Percentiles rank a stretch among this genome's conserved stretches.
Conservation (phyloP, 192 early-diverging fungal genomes). For the Podila clonocystis region DNA sequence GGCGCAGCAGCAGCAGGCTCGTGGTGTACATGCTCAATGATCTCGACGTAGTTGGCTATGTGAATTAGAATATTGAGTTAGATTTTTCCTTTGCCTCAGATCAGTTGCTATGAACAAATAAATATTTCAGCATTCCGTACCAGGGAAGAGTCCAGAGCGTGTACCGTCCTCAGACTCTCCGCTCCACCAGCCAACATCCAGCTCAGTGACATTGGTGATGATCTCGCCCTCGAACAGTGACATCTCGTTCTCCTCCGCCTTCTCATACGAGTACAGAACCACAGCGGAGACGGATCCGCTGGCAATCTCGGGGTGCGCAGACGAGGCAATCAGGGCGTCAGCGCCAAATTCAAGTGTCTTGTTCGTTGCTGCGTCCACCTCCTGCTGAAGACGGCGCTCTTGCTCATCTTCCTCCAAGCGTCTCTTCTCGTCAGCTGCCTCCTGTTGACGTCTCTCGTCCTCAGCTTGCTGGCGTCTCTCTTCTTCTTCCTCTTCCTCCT, state of each 20-base stretch:
- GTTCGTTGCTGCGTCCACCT: constrained; percentile 3
- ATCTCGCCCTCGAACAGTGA: constrained; percentile 83
- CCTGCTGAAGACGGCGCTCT: constrained; percentile 10
- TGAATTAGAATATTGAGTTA: too few species aligned
- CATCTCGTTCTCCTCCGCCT: constrained; percentile 88
- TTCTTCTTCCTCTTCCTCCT: constrained; percentile 35
- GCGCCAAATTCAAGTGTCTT: constrained; percentile 24
- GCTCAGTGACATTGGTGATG: constrained; percentile 78
- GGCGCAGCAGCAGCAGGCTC: constrained; percentile 2
- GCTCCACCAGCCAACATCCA: constrained; percentile 95
- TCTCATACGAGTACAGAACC: constrained; percentile 84
- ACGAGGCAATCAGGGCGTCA: constrained; percentile 20
- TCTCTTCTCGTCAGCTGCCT: constrained; percentile 20
- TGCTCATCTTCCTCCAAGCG: constrained; percentile 28
- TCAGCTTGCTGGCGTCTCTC: constrained; percentile 45
- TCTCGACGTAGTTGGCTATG: constrained; percentile 67
- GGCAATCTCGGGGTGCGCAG: constrained; percentile 12
- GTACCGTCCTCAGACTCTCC: constrained; percentile 80
- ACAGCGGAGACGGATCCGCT: constrained; percentile 58
- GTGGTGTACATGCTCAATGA: constrained; percentile 54
- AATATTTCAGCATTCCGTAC: constrained; percentile 29
- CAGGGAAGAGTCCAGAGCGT: constrained; percentile 85
- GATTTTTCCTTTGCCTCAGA: too few species aligned
- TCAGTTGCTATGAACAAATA: not conserved
- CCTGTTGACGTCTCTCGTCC: constrained; percentile 44